These are phyloP conservation scores for Thermothielavioides terrestris DNA, from an alignment of 495 filamentous ascomycete species.

Conservation along the genomic window DNA sequence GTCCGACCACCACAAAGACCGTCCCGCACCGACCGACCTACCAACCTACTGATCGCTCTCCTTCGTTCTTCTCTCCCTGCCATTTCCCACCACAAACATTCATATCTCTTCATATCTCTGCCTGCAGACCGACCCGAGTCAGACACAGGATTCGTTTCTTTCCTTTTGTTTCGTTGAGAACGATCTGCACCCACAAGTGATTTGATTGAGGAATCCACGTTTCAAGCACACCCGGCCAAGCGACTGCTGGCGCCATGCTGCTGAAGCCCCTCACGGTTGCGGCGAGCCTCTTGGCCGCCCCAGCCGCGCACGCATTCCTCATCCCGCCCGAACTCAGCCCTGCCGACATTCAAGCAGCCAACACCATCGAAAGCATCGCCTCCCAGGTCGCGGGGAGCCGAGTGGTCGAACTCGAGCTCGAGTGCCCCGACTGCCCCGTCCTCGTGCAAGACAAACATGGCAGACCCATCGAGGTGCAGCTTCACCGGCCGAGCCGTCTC, in stretches of 20 bases:
- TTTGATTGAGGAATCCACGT: too few species aligned
- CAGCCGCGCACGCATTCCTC: constrained; percentile 21
- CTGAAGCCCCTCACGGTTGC: constrained; percentile 21
- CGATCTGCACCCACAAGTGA: too few species aligned
- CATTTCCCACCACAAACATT: too few species aligned
- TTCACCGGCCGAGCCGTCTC: constrained; percentile 31
- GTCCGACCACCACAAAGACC: too few species aligned
- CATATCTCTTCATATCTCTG: too few species aligned
- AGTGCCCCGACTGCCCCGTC: constrained; percentile 37
- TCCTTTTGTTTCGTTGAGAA: background rate
- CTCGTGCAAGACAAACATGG: constrained; percentile 19
- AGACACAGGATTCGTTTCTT: too few species aligned
- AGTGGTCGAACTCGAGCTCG: constrained; percentile 30
- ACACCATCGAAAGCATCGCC: constrained; percentile 4
- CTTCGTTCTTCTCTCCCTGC: too few species aligned
- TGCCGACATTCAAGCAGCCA: constrained; percentile 13
- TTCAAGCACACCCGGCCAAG: too few species aligned
- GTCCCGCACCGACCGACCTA: too few species aligned
- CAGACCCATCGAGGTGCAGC: constrained; percentile 13
- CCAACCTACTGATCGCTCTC: too few species aligned
- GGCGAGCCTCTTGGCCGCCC: constrained; percentile 17
- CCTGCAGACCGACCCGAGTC: too few species aligned
- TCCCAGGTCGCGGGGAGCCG: constrained; percentile 10
- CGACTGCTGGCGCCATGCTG: constrained; percentile 15
- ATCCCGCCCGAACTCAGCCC: constrained; percentile 19